These are phyloP conservation scores for Mortierella polycephala DNA, from an alignment of 371 early-diverging fungal species.

Conservation along the genomic window DNA sequence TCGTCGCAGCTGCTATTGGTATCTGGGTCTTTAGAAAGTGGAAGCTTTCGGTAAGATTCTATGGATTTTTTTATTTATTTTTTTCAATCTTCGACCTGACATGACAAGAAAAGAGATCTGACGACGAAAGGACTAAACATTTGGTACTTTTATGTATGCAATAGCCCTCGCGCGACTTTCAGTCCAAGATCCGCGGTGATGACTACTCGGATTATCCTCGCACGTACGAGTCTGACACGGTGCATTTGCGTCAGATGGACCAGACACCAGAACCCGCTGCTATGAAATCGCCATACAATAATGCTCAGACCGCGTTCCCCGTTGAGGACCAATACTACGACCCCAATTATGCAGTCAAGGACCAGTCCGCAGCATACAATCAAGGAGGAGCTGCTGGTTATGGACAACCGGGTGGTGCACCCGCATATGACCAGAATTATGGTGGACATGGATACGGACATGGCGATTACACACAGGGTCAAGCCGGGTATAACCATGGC, in stretches of 20 bases:
- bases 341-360: constrained; percentile 48
- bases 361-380: constrained; percentile 18
- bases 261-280: constrained; percentile 28
- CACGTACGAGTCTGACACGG: constrained; percentile 34
- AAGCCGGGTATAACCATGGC: constrained; percentile 7
- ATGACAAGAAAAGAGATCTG: not conserved
- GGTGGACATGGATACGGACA: constrained; percentile 20
- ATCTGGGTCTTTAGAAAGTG: constrained; percentile 63
- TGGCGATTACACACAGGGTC: constrained; percentile 11
- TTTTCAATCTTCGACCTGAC: not conserved
- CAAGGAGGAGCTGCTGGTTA: constrained; percentile 5
- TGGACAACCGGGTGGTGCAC: not conserved
- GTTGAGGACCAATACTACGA: constrained; percentile 49
- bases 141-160: not conserved
- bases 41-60: constrained; percentile 55
- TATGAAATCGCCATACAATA: constrained; percentile 28
- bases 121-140: too few species aligned
- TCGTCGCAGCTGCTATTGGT: constrained; percentile 57
- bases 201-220: constrained; percentile 47
- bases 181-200: constrained; percentile 55
- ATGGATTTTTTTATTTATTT: too few species aligned
- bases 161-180: constrained; percentile 54
- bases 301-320: constrained; percentile 26
- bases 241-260: constrained; percentile 36
- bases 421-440: constrained; percentile 8